Conservation (phyloP, 352 stramenopile genomes). For the Phytophthora pinifolia region DNA sequence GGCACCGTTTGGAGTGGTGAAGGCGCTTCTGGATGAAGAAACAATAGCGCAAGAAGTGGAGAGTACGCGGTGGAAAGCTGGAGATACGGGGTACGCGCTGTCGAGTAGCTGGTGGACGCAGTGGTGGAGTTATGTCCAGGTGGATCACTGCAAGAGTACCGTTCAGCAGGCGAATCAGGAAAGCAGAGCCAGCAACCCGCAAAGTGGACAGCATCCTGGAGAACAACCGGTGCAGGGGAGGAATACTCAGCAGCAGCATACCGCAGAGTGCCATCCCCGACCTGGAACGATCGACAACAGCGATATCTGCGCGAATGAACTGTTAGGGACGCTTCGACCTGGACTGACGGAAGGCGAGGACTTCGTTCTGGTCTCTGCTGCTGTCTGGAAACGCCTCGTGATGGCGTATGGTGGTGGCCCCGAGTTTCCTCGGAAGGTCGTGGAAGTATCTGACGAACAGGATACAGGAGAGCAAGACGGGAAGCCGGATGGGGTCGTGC, state of each 20-base stretch:
- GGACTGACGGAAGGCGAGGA: conserved; percentile 35
- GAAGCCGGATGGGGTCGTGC: not conserved
- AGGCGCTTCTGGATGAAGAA: conserved; percentile 43
- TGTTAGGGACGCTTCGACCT: conserved; percentile 40
- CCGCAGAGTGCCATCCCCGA: conserved; percentile 20
- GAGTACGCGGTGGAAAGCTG: conserved; percentile 38
- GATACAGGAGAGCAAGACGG: conserved; percentile 15
- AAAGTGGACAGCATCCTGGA: conserved; percentile 19
- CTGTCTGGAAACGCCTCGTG: conserved; percentile 54
- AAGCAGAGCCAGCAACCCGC: not conserved
- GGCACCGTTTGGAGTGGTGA: conserved; percentile 57
- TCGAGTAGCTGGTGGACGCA: conserved; percentile 56
- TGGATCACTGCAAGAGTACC: conserved; percentile 3
- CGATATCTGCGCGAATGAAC: conserved; percentile 39
- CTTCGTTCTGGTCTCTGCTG: conserved; percentile 45
- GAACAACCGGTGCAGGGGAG: conserved; percentile 21
- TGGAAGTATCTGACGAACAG: conserved; percentile 18
- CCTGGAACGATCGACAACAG: conserved; percentile 49
- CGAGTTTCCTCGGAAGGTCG: conserved; percentile 53
- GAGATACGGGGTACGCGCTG: conserved; percentile 53
- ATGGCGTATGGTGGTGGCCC: conserved; percentile 59
- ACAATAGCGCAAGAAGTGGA: conserved; percentile 39
- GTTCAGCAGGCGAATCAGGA: not conserved
- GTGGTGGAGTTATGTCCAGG: conserved; percentile 46
- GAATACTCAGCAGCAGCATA: conserved; percentile 8